phyloP scores from a whole-genome alignment of 768 basidiomycete species.

The Boletus rubroflammeus region DNA sequence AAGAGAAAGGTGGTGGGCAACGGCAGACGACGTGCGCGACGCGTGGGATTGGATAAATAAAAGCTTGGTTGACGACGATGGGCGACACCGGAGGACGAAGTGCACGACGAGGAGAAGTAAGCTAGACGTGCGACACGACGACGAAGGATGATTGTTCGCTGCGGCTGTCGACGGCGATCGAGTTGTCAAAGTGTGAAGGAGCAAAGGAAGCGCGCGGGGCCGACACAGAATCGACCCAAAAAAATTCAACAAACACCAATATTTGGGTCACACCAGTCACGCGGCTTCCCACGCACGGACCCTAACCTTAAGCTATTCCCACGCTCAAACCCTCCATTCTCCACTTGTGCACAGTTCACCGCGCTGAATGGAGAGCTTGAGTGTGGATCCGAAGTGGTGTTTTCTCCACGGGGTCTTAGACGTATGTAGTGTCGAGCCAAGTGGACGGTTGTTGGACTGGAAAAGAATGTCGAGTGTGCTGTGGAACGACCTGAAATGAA shows the following conservation, averaged over 20 bases:
- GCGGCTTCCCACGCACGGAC: constrained; percentile 42
- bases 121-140: constrained; percentile 37
- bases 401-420: neutral
- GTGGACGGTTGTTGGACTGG: neutral
- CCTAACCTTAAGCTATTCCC: constrained; percentile 37
- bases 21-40: constrained; percentile 43
- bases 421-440: neutral
- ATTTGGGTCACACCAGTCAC: constrained; percentile 36
- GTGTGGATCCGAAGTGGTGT: neutral
- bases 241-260: constrained; percentile 41
- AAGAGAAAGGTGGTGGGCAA: constrained; percentile 16
- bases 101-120: constrained; percentile 16
- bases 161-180: constrained; percentile 48
- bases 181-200: constrained; percentile 43
- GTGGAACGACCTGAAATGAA: neutral
- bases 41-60: constrained; percentile 42
- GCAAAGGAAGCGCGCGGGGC: constrained; percentile 44
- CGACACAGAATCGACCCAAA: constrained; percentile 39
- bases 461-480: neutral
- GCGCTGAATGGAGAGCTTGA: constrained; percentile 1
- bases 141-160: constrained; percentile 40
- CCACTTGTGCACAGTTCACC: constrained; percentile 1
- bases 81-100: constrained; percentile 20
- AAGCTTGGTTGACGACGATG: constrained; percentile 22
- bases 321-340: constrained; percentile 30